Evolutionary conservation across 352 stramenopile species (phyloP), one percentile per base, ranked within the genome.

Genomic region (Phytophthora uliginosa): DNA sequence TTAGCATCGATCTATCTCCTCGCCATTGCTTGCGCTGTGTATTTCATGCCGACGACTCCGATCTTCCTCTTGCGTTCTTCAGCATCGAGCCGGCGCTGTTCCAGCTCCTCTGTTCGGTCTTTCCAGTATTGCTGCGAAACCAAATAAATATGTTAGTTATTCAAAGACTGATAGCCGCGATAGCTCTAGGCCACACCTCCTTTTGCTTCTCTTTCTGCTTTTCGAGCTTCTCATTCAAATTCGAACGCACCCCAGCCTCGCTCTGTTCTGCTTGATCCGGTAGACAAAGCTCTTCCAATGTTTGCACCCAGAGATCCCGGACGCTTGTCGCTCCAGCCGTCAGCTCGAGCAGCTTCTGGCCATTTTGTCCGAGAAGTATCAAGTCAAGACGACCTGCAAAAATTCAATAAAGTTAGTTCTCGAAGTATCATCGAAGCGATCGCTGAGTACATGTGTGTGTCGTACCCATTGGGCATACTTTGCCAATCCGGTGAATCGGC

Each of bases 1-100:
- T 33, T 54, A 7, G 36, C 8, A 18, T 54, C 7, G 45, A n/a
- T 60, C 13, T 67, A 80, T 66, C 71, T 60, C 26, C 66, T 83
- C 0, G 73, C 77, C 79, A 89, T 86, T 10, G 79, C 82, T 59
- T 85, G 64, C 0, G 79, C 79, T 24, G 79, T 86, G 73, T 93
- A 94, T 61, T 93, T 95, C 85, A 95, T 90, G 12, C 88, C 86
- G 7, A 85, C 66, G 22, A 78, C 59, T 1, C 88, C 88, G 65
- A 94, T 83, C 61, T 91, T 92, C 57, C 85, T 91, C 64, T 95
- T 94, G 48, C 82, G 84, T 57, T 90, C 88, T 52, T 92, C 88
- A 15, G 88, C 88, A 17, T 94, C 84, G 15, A 78, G 48, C 18
- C 73, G 75, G 20, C 84, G 78, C 60, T 93, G 70, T 63, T 94